Conservation (phyloP, 1,139 yeast genomes). For the Magnusiomyces suaveolens region DNA sequence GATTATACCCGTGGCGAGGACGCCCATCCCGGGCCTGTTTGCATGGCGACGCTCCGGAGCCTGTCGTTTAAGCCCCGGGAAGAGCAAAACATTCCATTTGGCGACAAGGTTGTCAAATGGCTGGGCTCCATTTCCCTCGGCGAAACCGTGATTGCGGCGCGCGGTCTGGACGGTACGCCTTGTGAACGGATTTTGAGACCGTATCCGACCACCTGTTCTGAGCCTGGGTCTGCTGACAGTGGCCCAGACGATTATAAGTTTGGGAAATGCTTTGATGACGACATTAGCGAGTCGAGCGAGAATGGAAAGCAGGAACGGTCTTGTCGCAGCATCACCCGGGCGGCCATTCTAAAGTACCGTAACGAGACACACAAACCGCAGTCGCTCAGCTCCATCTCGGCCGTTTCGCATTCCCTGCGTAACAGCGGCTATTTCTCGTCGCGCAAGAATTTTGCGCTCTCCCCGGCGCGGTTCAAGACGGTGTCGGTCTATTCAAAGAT, state of each 20-base stretch:
- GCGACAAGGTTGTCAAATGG: conserved; percentile 21
- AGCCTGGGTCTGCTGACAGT: conserved; percentile 9
- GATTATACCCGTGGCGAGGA: not conserved
- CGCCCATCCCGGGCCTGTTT: not conserved
- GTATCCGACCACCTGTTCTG: conserved; percentile 15
- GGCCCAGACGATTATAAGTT: not conserved
- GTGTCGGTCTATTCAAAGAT: not conserved
- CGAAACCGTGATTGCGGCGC: not conserved
- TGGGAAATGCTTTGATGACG: not conserved
- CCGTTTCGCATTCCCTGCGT: not conserved
- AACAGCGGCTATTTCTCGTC: not conserved
- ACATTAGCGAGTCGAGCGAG: not conserved
- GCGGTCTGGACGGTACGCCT: conserved; percentile 6
- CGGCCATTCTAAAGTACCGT: not conserved
- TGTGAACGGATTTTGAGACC: conserved; percentile 1
- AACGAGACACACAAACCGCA: not conserved
- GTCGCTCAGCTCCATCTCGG: not conserved
- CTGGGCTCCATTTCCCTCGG: conserved; percentile 11
- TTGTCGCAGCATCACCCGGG: not conserved
- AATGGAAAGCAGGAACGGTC: not conserved
- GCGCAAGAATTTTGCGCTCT: not conserved
- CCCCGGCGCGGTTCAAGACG: too few species aligned
- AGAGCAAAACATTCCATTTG: conserved; percentile 20
- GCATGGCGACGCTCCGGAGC: not conserved
- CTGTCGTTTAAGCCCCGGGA: conserved; percentile 17